Evolutionary conservation across 2,329 filamentous ascomycete species (phyloP).

Genomic region (Zasmidium citrigriseum): DNA sequence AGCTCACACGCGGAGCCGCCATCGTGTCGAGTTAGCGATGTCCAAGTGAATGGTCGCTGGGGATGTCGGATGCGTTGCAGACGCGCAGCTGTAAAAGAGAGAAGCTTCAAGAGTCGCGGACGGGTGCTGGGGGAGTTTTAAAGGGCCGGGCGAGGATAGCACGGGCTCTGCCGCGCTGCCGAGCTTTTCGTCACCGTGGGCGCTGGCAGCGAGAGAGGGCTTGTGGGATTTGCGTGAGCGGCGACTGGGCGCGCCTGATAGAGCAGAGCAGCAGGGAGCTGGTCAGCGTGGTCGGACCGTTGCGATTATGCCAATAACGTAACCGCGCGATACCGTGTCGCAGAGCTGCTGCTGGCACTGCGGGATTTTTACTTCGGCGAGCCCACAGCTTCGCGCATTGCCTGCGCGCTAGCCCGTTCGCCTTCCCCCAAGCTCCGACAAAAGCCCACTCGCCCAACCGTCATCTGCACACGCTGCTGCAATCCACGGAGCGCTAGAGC

Average conservation of each 20-base stretch:
- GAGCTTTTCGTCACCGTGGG: constrained; percentile 20
- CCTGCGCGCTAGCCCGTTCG: background rate
- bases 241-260: background rate
- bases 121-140: constrained; percentile 6
- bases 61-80: constrained; percentile 9
- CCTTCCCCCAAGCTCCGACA: background rate
- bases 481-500: background rate
- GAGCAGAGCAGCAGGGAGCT: constrained; percentile 5
- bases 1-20: constrained; percentile 41
- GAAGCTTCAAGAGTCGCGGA: constrained; percentile 9
- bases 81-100: constrained; percentile 11
- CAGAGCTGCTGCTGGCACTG: background rate
- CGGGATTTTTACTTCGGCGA: background rate
- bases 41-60: constrained; percentile 35
- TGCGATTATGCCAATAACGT: constrained; percentile 24
- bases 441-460: background rate
- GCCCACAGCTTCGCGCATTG: background rate
- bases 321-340: constrained; percentile 16
- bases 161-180: constrained; percentile 22
- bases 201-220: background rate
- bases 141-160: constrained; percentile 13
- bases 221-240: background rate
- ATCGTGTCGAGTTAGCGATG: constrained; percentile 33
- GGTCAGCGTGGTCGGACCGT: constrained; percentile 21
- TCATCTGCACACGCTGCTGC: no score